Evolutionary conservation across 192 early-diverging fungal genomes (phyloP).

Genomic region (Backusella sp.): DNA sequence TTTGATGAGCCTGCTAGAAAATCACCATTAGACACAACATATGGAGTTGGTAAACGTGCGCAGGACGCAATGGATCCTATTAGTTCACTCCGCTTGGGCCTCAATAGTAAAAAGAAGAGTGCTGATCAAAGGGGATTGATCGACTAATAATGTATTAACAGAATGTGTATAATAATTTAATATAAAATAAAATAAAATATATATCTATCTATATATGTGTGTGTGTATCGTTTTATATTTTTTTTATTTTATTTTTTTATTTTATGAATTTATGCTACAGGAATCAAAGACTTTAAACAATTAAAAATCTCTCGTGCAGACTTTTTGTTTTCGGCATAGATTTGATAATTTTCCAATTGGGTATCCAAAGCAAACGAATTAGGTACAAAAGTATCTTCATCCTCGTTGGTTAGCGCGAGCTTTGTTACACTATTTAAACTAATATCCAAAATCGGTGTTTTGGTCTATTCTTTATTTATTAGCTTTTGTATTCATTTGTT

Average conservation of each 20-base stretch:
- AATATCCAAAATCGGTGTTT: constrained; percentile 18
- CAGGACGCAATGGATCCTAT: constrained; percentile 12
- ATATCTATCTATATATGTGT: background rate
- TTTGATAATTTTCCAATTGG: constrained; percentile 17
- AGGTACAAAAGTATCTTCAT: constrained; percentile 29
- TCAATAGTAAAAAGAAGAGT: background rate
- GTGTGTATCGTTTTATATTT: background rate
- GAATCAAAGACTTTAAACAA: constrained; percentile 20
- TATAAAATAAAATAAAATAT: background rate
- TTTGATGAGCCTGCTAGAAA: background rate
- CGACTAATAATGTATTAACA: background rate
- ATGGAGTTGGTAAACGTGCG: background rate
- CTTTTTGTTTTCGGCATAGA: constrained; percentile 32
- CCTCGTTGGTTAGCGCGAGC: constrained; percentile 13
- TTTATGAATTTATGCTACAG: background rate
- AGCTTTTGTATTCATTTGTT: background rate
- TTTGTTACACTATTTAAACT: constrained; percentile 15
- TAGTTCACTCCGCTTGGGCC: background rate
- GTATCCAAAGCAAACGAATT: constrained; percentile 28
- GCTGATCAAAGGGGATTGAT: background rate
- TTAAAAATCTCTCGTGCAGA: constrained; percentile 22
- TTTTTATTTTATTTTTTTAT: background rate
- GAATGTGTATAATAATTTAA: background rate
- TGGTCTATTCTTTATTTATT: constrained; percentile 10
- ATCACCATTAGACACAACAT: background rate